These are phyloP conservation scores for Podaxis pistillaris DNA, from an alignment of 768 basidiomycete genomes.

Conservation along the genomic window DNA sequence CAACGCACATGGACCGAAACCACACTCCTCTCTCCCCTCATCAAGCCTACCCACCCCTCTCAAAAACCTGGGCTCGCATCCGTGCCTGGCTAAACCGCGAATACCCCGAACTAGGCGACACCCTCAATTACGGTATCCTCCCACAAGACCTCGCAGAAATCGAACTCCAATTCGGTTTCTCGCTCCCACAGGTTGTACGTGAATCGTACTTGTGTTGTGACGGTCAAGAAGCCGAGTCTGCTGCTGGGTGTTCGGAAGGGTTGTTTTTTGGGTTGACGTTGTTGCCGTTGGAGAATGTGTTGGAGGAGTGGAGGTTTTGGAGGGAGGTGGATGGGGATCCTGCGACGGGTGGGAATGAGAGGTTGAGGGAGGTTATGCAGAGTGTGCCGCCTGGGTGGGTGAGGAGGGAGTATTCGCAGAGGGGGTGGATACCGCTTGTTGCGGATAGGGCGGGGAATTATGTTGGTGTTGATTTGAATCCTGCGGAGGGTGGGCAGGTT, in stretches of 20 bases:
- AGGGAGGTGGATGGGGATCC: slow-evolving; percentile 90
- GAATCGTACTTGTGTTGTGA: slow-evolving; percentile 89
- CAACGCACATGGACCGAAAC: slow-evolving; percentile 58
- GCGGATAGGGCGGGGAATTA: slow-evolving; percentile 96
- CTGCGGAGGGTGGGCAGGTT: slow-evolving; percentile 65
- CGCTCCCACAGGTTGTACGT: slow-evolving; percentile 82
- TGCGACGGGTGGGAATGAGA: slow-evolving; percentile 73
- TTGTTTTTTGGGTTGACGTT: slow-evolving; percentile 96
- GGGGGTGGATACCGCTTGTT: slow-evolving; percentile 96
- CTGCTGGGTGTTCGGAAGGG: slow-evolving; percentile 86
- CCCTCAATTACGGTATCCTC: slow-evolving; percentile 88
- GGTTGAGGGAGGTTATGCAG: slow-evolving; percentile 74
- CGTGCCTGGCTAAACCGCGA: slow-evolving; percentile 78
- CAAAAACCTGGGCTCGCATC: slow-evolving; percentile 81
- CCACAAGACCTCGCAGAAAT: slow-evolving; percentile 77
- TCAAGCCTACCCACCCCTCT: slow-evolving; percentile 70
- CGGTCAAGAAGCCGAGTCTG: slow-evolving; percentile 91
- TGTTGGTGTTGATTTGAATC: slow-evolving; percentile 92
- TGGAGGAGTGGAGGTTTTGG: slow-evolving; percentile 98
- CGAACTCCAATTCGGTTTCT: slow-evolving; percentile 81
- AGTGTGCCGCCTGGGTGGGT: slow-evolving; percentile 91
- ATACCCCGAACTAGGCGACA: slow-evolving; percentile 94
- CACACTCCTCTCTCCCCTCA: slow-evolving; percentile 44
- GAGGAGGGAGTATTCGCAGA: slow-evolving; percentile 83
- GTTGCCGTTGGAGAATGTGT: slow-evolving; percentile 87